These are phyloP conservation scores for Microdochium nivale DNA, from an alignment of 2,329 filamentous ascomycete genomes.

Conservation along the genomic window DNA sequence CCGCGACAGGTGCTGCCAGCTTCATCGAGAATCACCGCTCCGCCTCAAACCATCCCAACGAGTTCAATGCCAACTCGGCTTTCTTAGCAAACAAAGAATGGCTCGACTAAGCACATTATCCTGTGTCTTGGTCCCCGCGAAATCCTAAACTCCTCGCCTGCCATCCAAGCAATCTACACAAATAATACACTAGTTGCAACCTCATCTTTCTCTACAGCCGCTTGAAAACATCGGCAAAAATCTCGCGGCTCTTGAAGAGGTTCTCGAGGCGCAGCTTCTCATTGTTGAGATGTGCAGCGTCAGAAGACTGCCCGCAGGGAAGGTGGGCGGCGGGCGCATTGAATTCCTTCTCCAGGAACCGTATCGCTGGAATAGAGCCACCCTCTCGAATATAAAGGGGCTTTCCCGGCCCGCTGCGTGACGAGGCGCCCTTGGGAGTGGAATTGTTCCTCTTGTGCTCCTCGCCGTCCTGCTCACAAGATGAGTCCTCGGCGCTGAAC, in stretches of 20 bases:
- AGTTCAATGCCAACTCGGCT: no score
- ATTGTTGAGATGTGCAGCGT: slow-evolving; percentile 90
- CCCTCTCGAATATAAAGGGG: slow-evolving; percentile 94
- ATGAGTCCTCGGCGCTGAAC: slow-evolving; percentile 18
- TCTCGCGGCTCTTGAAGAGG: slow-evolving; percentile 82
- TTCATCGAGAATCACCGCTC: no score
- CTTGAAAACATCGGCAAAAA: slow-evolving; percentile 79
- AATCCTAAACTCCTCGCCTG: not conserved
- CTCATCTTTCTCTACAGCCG: slow-evolving; percentile 35
- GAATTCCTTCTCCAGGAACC: slow-evolving; percentile 93
- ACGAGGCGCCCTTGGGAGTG: not conserved
- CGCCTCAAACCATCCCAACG: no score
- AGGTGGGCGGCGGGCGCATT: slow-evolving; percentile 83
- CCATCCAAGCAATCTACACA: not conserved
- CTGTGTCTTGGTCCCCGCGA: no score
- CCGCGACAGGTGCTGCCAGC: no score
- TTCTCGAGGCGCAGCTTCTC: slow-evolving; percentile 86
- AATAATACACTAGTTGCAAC: not conserved
- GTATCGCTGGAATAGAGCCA: slow-evolving; percentile 87
- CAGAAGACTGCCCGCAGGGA: slow-evolving; percentile 90
- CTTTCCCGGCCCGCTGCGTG: slow-evolving; percentile 34
- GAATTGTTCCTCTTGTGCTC: not conserved
- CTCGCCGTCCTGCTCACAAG: slow-evolving; percentile 5
- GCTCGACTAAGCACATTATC: no score
- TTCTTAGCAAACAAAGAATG: no score